Conservation (phyloP, 495 filamentous ascomycete species). For the Glarea lozoyensis region DNA sequence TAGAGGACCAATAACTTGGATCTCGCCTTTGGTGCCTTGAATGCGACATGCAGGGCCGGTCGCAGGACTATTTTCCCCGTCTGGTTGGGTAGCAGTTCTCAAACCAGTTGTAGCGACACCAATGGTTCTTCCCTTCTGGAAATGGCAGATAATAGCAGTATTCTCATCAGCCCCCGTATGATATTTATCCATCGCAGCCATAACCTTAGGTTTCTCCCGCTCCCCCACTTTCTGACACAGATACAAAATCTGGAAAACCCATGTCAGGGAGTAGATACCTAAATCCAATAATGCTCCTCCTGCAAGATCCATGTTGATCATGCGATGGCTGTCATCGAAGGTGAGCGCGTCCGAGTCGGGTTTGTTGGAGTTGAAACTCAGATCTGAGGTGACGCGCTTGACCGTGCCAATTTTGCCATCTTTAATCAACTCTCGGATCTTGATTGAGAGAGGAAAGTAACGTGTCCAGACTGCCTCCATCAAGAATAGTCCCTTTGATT, state of each 20-base stretch:
- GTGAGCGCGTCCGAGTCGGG: constrained; percentile 26
- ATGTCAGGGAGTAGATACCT: constrained; percentile 84
- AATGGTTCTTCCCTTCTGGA: constrained; percentile 54
- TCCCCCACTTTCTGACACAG: constrained; percentile 24
- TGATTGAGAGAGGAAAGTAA: constrained; percentile 67
- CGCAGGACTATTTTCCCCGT: constrained; percentile 54
- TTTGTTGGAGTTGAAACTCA: constrained; percentile 35
- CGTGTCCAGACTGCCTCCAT: constrained; percentile 98
- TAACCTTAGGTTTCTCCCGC: constrained; percentile 32
- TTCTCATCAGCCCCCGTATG: constrained; percentile 25
- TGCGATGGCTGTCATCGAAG: constrained; percentile 55
- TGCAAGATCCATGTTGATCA: constrained; percentile 80
- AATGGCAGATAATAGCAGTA: constrained; percentile 71
- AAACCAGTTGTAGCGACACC: constrained; percentile 76
- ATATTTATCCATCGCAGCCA: constrained; percentile 66
- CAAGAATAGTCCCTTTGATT: constrained; percentile 75
- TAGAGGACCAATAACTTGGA: constrained; percentile 68
- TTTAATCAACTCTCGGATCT: constrained; percentile 63
- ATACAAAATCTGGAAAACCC: constrained; percentile 90
- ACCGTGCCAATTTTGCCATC: constrained; percentile 56
- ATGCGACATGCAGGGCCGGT: constrained; percentile 68
- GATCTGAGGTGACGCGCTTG: constrained; percentile 66
- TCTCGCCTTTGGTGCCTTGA: constrained; percentile 78
- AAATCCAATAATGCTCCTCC: constrained; percentile 80
- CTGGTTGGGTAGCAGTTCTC: constrained; percentile 39